Conservation (phyloP, 495 filamentous ascomycete genomes). For the Platismatia glauca region DNA sequence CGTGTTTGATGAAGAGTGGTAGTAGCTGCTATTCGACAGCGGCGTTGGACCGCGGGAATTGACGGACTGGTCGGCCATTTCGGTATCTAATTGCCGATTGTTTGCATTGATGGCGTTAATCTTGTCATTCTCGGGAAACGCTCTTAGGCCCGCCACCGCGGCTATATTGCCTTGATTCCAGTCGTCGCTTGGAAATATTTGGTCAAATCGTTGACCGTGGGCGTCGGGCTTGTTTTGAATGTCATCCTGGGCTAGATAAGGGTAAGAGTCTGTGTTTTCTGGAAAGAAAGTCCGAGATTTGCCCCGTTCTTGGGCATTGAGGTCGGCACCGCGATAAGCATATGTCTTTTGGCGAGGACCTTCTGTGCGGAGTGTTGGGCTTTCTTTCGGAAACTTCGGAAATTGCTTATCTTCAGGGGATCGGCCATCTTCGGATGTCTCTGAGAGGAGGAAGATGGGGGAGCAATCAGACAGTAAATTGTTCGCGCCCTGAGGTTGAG, state of each 20-base stretch:
- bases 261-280: background rate
- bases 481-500: background rate
- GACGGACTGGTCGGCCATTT: constrained; percentile 19
- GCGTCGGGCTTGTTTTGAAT: background rate
- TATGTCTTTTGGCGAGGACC: constrained; percentile 10
- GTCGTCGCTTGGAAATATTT: background rate
- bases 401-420: background rate
- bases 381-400: background rate
- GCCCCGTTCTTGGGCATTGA: background rate
- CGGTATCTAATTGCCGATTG: constrained; percentile 14
- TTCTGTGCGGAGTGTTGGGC: background rate
- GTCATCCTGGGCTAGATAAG: background rate
- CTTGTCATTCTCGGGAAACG: constrained; percentile 5
- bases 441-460: constrained; percentile 5
- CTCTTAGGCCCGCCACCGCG: background rate
- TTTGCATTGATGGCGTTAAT: constrained; percentile 2
- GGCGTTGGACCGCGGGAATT: constrained; percentile 19
- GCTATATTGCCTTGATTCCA: background rate
- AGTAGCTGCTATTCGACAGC: constrained; percentile 12
- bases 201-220: background rate
- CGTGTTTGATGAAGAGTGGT: constrained; percentile 21
- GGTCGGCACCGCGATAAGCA: constrained; percentile 9
- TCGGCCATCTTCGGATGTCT: background rate
- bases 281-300: constrained; percentile 6
- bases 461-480: background rate